phyloP scores from a whole-genome alignment of 2,329 filamentous ascomycete genomes.

The Verticillium nonalfalfae region DNA sequence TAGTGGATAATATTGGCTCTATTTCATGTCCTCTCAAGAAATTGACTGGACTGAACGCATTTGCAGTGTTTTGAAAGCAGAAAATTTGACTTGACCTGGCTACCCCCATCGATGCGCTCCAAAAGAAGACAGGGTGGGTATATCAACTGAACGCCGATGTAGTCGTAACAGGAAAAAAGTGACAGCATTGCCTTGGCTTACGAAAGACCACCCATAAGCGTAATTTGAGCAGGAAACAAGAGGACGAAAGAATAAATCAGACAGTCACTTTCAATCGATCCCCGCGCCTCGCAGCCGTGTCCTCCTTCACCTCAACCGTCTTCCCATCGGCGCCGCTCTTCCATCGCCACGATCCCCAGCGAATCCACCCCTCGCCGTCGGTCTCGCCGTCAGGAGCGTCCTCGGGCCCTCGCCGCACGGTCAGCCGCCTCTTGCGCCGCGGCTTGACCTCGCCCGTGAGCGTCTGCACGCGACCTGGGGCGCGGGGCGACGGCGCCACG shows the following conservation, averaged over 20 bases:
- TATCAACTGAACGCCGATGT: background rate
- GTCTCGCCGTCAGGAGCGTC: background rate
- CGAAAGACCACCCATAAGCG: too few species aligned
- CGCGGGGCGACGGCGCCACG: background rate
- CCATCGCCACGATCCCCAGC: slow-evolving; percentile 1
- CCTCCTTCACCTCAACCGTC: background rate
- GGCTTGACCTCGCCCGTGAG: slow-evolving; percentile 6
- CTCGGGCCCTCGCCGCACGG: slow-evolving; percentile 3
- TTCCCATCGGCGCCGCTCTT: background rate
- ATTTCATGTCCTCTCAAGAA: background rate
- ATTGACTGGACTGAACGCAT: background rate
- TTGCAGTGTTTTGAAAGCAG: background rate
- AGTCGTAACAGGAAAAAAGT: background rate
- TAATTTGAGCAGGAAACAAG: background rate
- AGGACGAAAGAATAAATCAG: background rate
- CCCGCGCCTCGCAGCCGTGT: background rate
- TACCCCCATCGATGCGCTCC: background rate
- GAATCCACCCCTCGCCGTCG: background rate
- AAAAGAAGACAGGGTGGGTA: background rate
- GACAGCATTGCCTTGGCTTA: too few species aligned
- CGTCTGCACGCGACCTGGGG: background rate
- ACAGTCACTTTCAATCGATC: background rate
- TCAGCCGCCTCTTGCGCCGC: slow-evolving; percentile 9
- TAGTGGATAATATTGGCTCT: background rate
- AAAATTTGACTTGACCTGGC: background rate